These are phyloP conservation scores for Metschnikowia rubicola DNA, from an alignment of 805 yeast genomes.

Conservation along the genomic window DNA sequence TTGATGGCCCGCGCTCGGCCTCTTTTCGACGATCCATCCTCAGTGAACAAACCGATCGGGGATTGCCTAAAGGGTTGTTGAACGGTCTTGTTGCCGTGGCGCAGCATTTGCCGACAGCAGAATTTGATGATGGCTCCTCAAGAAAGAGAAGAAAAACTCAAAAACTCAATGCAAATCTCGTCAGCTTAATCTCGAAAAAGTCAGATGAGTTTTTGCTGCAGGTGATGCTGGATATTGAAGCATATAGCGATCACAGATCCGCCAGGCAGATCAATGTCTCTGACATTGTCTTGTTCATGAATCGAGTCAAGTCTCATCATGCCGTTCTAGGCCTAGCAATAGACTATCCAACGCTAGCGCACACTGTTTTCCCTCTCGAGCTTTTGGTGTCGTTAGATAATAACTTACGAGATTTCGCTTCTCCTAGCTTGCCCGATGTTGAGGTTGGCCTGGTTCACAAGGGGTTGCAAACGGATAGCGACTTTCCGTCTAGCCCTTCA, in stretches of 20 bases:
- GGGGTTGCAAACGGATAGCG: no score
- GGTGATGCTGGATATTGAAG: slow-evolving; percentile 32
- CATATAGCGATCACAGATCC: slow-evolving; percentile 34
- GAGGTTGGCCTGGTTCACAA: no score
- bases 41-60: neutral
- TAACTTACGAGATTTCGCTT: slow-evolving; percentile 18
- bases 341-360: slow-evolving; percentile 31
- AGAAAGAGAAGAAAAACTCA: slow-evolving; percentile 1
- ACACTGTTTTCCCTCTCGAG: slow-evolving; percentile 35
- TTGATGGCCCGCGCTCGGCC: neutral
- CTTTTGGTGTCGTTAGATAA: slow-evolving; percentile 30
- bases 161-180: slow-evolving; percentile 13
- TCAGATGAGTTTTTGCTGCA: slow-evolving; percentile 30
- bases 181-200: slow-evolving; percentile 23
- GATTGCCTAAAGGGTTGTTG: slow-evolving; percentile 3
- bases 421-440: neutral
- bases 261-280: slow-evolving; percentile 27
- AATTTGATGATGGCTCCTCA: neutral
- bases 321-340: slow-evolving; percentile 17
- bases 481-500: no score
- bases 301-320: slow-evolving; percentile 26
- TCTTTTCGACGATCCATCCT: neutral
- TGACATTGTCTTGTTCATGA: slow-evolving; percentile 35
- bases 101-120: slow-evolving; percentile 7
- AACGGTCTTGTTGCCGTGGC: slow-evolving; percentile 16